phyloP scores from a whole-genome alignment of 2,329 filamentous ascomycete genomes.

The Graphilbum ipis-grandicollis region DNA sequence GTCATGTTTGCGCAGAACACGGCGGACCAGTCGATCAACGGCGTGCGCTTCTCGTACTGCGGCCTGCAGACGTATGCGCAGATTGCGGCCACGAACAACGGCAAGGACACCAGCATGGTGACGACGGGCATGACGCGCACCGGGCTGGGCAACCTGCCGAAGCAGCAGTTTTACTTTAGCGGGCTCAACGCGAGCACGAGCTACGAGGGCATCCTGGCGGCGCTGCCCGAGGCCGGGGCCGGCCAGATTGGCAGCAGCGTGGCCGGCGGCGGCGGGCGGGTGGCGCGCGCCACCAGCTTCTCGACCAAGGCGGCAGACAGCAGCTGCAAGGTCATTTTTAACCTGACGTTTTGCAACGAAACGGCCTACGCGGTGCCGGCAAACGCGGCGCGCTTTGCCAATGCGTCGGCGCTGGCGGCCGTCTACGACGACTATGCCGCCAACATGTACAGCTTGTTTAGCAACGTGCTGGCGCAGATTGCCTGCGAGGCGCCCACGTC shows the following conservation, averaged over 20 bases:
- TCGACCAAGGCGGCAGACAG: conserved; percentile 44
- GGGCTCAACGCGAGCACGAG: conserved; percentile 53
- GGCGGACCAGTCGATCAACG: conserved; percentile 41
- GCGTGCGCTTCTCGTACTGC: conserved; percentile 67
- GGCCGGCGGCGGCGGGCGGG: conserved; percentile 55
- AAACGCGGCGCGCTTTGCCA: conserved; percentile 46
- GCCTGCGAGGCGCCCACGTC: conserved; percentile 63
- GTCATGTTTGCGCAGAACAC: conserved; percentile 57
- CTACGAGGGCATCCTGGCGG: conserved; percentile 60
- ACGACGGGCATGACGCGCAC: conserved; percentile 51
- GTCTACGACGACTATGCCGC: conserved; percentile 67
- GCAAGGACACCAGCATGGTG: conserved; percentile 27
- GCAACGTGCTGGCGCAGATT: conserved; percentile 65
- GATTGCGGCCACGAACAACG: conserved; percentile 39
- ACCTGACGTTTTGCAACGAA: conserved; percentile 76
- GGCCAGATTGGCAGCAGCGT: conserved; percentile 23
- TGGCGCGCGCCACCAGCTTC: conserved; percentile 59
- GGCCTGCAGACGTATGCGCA: conserved; percentile 52
- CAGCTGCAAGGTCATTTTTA: conserved; percentile 73
- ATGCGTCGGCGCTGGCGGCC: conserved; percentile 40
- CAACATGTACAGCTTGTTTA: conserved; percentile 58
- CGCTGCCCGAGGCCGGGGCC: conserved; percentile 44
- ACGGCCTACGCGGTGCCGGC: conserved; percentile 84
- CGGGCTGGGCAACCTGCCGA: conserved; percentile 49
- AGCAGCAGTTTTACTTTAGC: conserved; percentile 75